Conservation (phyloP, 768 basidiomycete genomes). For the Paxillus ammoniavirescens region DNA sequence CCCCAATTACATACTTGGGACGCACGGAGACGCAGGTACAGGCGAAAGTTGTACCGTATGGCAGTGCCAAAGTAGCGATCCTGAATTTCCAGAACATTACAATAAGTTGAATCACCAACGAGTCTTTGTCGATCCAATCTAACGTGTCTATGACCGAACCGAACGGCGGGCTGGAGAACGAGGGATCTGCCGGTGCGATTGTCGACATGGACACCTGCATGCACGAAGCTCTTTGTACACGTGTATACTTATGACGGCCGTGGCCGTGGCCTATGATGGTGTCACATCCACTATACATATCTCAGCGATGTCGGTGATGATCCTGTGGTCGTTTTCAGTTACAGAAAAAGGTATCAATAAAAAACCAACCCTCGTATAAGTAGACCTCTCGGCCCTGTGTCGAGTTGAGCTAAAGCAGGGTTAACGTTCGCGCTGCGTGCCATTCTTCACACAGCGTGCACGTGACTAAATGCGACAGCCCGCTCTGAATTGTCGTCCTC, state of each 20-base stretch:
- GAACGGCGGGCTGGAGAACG: slow-evolving; percentile 17
- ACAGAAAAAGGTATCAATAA: slow-evolving; percentile 58
- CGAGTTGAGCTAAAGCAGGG: slow-evolving; percentile 32
- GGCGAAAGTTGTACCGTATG: too few species aligned
- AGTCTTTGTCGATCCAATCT: not conserved
- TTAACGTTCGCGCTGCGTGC: too few species aligned
- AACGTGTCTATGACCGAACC: not conserved
- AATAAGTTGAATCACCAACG: not conserved
- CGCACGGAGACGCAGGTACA: too few species aligned
- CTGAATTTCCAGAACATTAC: not conserved
- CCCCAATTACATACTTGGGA: too few species aligned
- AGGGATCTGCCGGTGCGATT: slow-evolving; percentile 15
- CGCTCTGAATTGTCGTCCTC: slow-evolving; percentile 53
- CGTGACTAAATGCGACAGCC: too few species aligned
- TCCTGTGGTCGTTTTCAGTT: slow-evolving; percentile 43
- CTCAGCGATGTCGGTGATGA: slow-evolving; percentile 39
- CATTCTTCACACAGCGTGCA: too few species aligned
- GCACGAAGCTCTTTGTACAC: slow-evolving; percentile 34
- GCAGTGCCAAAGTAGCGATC: too few species aligned
- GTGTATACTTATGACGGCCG: slow-evolving; percentile 70
- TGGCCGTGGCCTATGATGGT: slow-evolving; percentile 10
- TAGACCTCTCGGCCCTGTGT: not conserved
- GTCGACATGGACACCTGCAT: slow-evolving; percentile 41
- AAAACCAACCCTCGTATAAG: slow-evolving; percentile 40
- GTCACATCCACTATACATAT: slow-evolving; percentile 5